Percentiles rank a stretch among this genome's conserved stretches.
Conservation (phyloP, 805 yeast species). For the Candida coleopterorum region DNA sequence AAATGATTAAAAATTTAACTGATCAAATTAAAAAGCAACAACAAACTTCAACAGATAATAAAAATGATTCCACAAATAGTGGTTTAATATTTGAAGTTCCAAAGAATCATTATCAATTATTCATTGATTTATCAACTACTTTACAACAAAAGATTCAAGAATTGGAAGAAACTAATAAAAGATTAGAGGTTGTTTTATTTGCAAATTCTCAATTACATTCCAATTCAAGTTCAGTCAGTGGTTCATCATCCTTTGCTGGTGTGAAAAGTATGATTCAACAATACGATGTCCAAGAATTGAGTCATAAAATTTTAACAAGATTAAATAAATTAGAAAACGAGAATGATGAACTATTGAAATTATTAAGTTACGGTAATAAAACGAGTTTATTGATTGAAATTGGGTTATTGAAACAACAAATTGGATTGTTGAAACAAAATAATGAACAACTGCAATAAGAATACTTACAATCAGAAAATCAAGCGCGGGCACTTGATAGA, state of each 20-base stretch:
- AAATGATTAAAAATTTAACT: constrained; percentile 31
- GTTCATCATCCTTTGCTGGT: neutral
- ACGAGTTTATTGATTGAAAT: constrained; percentile 67
- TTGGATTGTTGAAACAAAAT: constrained; percentile 7
- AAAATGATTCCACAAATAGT: neutral
- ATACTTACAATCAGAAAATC: too few species aligned
- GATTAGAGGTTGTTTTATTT: constrained; percentile 56
- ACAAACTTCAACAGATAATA: constrained; percentile 2
- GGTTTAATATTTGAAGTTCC: constrained; percentile 39
- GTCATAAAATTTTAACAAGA: constrained; percentile 66
- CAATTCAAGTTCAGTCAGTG: too few species aligned
- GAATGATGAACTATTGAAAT: constrained; percentile 62
- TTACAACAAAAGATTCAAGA: constrained; percentile 46
- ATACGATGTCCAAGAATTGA: constrained; percentile 68
- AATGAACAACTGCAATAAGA: neutral
- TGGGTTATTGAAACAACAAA: constrained; percentile 44
- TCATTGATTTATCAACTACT: constrained; percentile 43
- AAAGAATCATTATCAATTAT: constrained; percentile 40
- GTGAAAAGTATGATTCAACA: neutral
- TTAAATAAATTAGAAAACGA: constrained; percentile 59
- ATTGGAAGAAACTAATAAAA: constrained; percentile 53
- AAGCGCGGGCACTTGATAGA: too few species aligned
- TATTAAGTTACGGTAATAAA: constrained; percentile 72
- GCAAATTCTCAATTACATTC: constrained; percentile 24
- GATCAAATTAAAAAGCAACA: constrained; percentile 21